Conservation (phyloP, 129 eudicot species). For the Centrapalus pauciflorus region DNA sequence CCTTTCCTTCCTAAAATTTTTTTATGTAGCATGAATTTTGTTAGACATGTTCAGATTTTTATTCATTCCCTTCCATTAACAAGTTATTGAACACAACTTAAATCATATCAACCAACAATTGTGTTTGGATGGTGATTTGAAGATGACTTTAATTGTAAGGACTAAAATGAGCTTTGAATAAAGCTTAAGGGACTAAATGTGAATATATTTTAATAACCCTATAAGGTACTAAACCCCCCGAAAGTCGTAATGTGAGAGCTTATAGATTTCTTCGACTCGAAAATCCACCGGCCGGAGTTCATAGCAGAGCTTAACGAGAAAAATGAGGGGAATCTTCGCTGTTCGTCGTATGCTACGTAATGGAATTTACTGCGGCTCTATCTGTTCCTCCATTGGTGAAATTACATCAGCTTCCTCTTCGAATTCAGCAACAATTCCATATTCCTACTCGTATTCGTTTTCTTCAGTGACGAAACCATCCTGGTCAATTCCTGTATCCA, state of each 20-base stretch:
- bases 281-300: not conserved
- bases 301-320: not conserved
- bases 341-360: constrained; percentile 32
- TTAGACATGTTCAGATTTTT: no score
- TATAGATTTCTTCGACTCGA: no score
- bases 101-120: no score
- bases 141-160: not conserved
- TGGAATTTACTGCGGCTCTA: constrained; percentile 33
- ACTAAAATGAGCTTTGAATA: not conserved
- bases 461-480: constrained; percentile 31
- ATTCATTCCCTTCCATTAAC: no score
- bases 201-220: not conserved
- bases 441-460: constrained; percentile 14
- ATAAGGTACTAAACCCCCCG: not conserved
- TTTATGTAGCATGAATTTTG: no score
- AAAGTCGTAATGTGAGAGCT: no score
- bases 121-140: not conserved
- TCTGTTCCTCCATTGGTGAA: constrained; percentile 26
- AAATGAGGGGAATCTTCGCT: constrained; percentile 33
- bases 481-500: constrained; percentile 14
- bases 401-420: constrained; percentile 22
- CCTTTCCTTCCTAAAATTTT: no score
- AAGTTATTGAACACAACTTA: no score
- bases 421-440: constrained; percentile 27
- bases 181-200: not conserved